Evolutionary conservation across 805 yeast species (phyloP), one percentile per base, ranked within the genome.

Genomic region (Pichia kluyveri): DNA sequence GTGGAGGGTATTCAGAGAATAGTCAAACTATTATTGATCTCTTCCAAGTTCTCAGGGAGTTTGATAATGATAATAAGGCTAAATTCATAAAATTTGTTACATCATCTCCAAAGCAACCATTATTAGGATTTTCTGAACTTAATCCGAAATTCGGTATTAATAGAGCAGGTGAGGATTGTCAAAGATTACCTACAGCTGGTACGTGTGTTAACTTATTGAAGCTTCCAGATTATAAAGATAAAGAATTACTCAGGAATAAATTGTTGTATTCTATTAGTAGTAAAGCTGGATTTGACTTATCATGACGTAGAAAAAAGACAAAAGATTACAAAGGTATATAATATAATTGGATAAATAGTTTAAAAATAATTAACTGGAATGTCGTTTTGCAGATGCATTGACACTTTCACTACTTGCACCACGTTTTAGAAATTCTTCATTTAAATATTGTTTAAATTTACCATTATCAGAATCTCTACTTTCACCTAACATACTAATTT

Each of bases 151-250:
- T 93, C 64, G 96, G 96, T 1, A 83, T 93, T 42, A 63, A 86
- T 38, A 80, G 80, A 54, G 73, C 82, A 0, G 93, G 91, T 0
- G 47, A 60, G 10, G 77, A 76, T 28, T 23, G 28, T 2, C 71
- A 70, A 2, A 68, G 95, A 31, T 68, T 93, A 38, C 99, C 99
- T 0, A 87, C 97, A 0, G 85, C 98, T 0, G 80, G 96, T 0
- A 93, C 99, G 0, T 93, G 99, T 70, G 86, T 89, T 31, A 93
- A 93, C 60, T 65, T 93, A 49, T 69, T 93, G 51, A 89, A 84
- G 58, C 64, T 93, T 28, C 99, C 99, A 0, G 84, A 89, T 60
- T 93, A 93, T 62, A 67, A 69, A 54, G 69, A 83, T 55, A 83
- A 80, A 57, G 63, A 70, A 39, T 27, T 74, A 2, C 66, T 93